These are phyloP conservation scores for Cerrena zonata DNA, from an alignment of 1,284 basidiomycete species.

Conservation along the genomic window DNA sequence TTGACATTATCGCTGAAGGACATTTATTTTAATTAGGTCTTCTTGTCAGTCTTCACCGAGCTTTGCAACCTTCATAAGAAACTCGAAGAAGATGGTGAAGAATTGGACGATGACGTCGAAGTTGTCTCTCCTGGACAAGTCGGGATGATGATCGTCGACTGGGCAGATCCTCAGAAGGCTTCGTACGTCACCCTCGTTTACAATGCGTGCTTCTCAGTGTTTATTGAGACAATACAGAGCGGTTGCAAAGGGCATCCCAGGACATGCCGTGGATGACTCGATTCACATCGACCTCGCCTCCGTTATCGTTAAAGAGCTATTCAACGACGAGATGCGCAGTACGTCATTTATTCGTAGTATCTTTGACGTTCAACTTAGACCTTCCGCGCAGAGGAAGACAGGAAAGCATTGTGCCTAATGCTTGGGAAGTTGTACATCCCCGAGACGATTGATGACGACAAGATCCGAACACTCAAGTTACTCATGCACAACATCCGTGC, in stretches of 20 bases:
- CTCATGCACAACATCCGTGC: conserved; percentile 53
- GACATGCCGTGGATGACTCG: conserved; percentile 39
- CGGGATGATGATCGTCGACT: conserved; percentile 82
- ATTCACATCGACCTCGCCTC: conserved; percentile 78
- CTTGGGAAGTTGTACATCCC: conserved; percentile 77
- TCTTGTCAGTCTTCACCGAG: conserved; percentile 58
- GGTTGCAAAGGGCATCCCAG: conserved; percentile 32
- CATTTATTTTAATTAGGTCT: conserved; percentile 47
- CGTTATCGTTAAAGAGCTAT: conserved; percentile 65
- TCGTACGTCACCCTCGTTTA: conserved; percentile 44
- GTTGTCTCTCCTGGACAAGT: conserved; percentile 82
- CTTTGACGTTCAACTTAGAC: neutral
- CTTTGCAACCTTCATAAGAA: conserved; percentile 33
- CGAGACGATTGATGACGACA: conserved; percentile 55
- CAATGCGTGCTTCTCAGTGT: neutral
- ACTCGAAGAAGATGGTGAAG: conserved; percentile 63
- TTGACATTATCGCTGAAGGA: no score
- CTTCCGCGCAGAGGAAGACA: conserved; percentile 57
- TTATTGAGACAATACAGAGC: conserved; percentile 18
- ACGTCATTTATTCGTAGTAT: conserved; percentile 8
- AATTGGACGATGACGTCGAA: conserved; percentile 70
- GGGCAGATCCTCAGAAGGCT: conserved; percentile 85
- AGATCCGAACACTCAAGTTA: conserved; percentile 58
- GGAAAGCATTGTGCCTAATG: conserved; percentile 77
- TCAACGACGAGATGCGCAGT: conserved; percentile 45